Evolutionary conservation across 768 basidiomycete species (phyloP), one percentile per base, ranked within the genome.

Genomic region (Sutorius australiensis): DNA sequence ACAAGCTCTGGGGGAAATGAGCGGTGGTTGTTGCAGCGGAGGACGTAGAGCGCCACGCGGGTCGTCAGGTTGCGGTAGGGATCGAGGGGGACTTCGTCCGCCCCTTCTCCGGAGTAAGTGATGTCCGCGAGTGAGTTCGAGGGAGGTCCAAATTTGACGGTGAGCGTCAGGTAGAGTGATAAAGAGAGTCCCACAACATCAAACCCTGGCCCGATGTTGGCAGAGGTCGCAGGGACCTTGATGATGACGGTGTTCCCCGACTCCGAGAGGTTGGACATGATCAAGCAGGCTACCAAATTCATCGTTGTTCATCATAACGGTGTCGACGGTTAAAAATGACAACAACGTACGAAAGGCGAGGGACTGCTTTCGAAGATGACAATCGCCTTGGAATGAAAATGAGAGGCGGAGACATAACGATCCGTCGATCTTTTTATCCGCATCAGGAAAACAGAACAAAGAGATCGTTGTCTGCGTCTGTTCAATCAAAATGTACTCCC

Each of bases 181-280:
- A 98, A 84, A 0, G 95, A 95, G 57, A 99, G 86, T n/a, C 97
- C 97, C 59, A 98, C 93, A 57, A 98, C 97, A 70, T 99, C 97
- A 72, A 99, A 99, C 24, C 95, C 95, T 37, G 95, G 95, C 3
- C 95, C 95, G 65, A 99, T 94, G 76, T 99, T 99, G 59, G 95
- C 95, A 57, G 95, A 94, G 2, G 95, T 98, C n/a, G 93, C 93
- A 10, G 95, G 95, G 48, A 98, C 88, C 57, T 78, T 81, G 70
- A 99, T 92, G 34, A 75, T 78, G 72, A 93, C 81, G 11, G 62
- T 46, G n/a, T 38, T 50, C 46, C 60, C 58, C 55, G 48, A 24
- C 34, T 40, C 39, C 55, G 48, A 17, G 24, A 24, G 24, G 38
- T 42, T 39, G 27, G 61, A 42, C 69, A 71, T 69, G 55, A 40